Conservation (phyloP, 768 basidiomycete species). For the Naganishia antarctica region DNA sequence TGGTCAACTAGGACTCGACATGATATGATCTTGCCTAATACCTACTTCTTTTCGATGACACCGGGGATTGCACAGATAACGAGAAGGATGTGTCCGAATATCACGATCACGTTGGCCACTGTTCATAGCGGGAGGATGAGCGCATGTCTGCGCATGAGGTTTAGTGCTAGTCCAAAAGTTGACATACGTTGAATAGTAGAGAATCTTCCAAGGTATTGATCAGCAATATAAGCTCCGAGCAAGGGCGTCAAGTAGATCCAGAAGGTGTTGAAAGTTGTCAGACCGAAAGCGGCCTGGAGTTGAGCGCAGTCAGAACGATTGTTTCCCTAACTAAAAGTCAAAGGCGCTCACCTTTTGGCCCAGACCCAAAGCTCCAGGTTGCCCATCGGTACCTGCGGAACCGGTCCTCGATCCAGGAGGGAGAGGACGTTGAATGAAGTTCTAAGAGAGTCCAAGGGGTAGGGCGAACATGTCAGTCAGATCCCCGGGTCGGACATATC, state of each 20-base stretch:
- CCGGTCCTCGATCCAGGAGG: slow-evolving; percentile 25
- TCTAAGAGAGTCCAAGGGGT: slow-evolving; percentile 5
- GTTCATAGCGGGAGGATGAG: slow-evolving; percentile 46
- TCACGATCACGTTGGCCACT: slow-evolving; percentile 58
- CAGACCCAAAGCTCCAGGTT: slow-evolving; percentile 64
- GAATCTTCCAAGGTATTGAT: slow-evolving; percentile 67
- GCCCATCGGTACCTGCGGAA: slow-evolving; percentile 47
- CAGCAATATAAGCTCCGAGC: slow-evolving; percentile 67
- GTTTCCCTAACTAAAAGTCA: too few relatives aligned
- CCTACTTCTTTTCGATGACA: slow-evolving; percentile 55
- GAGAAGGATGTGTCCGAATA: slow-evolving; percentile 47
- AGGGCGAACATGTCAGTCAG: not conserved
- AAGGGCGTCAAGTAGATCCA: slow-evolving; percentile 67
- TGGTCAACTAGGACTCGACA: slow-evolving; percentile 60
- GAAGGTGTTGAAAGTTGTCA: slow-evolving; percentile 42
- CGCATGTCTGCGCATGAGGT: too few relatives aligned
- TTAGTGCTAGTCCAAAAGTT: too few relatives aligned
- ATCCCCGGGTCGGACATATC: too few relatives aligned
- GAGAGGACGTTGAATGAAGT: slow-evolving; percentile 36
- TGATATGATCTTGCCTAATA: too few relatives aligned
- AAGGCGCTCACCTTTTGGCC: slow-evolving; percentile 62
- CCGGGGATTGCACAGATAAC: slow-evolving; percentile 26
- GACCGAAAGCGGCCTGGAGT: slow-evolving; percentile 12
- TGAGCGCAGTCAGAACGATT: too few relatives aligned
- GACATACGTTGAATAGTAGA: slow-evolving; percentile 56